phyloP scores from a whole-genome alignment of 768 basidiomycete species.

The Amanita muscaria region DNA sequence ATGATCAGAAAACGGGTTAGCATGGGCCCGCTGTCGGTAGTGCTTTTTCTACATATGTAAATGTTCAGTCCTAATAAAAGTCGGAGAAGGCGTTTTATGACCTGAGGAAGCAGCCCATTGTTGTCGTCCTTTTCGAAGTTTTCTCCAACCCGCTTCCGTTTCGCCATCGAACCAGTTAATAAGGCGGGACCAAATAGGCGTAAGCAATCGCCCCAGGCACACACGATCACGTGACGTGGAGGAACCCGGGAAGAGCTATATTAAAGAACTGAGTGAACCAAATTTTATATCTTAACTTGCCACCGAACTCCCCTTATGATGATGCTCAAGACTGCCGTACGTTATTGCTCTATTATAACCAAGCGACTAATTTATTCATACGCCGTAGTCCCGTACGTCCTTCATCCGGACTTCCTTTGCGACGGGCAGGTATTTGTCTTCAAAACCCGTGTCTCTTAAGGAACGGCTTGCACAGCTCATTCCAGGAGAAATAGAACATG shows the following conservation, averaged over 20 bases:
- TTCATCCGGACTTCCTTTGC: constrained; percentile 34
- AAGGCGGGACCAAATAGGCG: too few species aligned
- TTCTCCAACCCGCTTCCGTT: constrained; percentile 25
- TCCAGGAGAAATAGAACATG: constrained; percentile 74
- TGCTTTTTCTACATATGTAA: constrained; percentile 58
- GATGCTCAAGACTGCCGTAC: too few species aligned
- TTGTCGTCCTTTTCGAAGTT: constrained; percentile 7
- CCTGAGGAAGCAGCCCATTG: constrained; percentile 40
- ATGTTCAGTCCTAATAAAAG: constrained; percentile 1
- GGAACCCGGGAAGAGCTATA: constrained; percentile 1
- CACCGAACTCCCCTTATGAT: too few species aligned
- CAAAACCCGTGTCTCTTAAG: constrained; percentile 74
- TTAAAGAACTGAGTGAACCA: too few species aligned
- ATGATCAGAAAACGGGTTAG: constrained; percentile 85
- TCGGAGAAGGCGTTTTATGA: constrained; percentile 13
- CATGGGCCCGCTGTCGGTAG: constrained; percentile 77
- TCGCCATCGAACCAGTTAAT: constrained; percentile 17
- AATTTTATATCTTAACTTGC: too few species aligned
- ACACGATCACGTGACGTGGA: constrained; percentile 8
- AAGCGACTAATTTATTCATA: neutral
- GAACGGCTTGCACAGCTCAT: constrained; percentile 92
- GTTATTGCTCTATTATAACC: too few species aligned
- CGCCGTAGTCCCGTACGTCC: constrained; percentile 45
- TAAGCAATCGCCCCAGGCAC: too few species aligned
- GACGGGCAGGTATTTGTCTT: constrained; percentile 52